Evolutionary conservation across 345 rosid species (phyloP).

Genomic region (Gossypium thurberi): DNA sequence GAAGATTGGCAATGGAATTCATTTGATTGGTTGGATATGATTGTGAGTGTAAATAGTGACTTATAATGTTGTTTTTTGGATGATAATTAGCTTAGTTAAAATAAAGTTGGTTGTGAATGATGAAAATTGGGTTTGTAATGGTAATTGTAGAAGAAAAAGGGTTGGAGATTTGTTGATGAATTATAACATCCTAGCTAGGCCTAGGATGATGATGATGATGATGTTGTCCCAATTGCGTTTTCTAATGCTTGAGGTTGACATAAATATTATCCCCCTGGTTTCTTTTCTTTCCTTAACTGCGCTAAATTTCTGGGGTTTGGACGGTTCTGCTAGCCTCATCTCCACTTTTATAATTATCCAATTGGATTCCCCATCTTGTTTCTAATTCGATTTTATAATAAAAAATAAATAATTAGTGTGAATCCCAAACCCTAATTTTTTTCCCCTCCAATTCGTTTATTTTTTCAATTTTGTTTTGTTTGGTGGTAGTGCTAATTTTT

Average conservation of each 20-base stretch:
- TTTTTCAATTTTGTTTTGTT: too few species aligned
- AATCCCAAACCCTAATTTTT: too few species aligned
- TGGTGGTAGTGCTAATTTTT: too few species aligned
- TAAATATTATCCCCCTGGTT: too few species aligned
- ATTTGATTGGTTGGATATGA: conserved; percentile 23
- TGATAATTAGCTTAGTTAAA: conserved; percentile 16
- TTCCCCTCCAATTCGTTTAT: too few species aligned
- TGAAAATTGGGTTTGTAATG: neutral
- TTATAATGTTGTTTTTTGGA: neutral
- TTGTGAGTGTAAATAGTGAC: conserved; percentile 30
- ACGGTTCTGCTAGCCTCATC: too few species aligned
- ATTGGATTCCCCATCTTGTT: too few species aligned
- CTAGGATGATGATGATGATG: neutral
- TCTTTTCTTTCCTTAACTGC: too few species aligned
- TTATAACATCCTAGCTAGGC: neutral
- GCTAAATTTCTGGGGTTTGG: too few species aligned
- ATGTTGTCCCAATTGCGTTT: neutral
- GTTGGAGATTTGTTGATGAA: neutral
- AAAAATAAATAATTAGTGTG: too few species aligned
- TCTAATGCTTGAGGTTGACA: neutral
- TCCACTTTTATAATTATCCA: too few species aligned
- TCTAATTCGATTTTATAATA: too few species aligned
- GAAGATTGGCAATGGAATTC: conserved; percentile 27
- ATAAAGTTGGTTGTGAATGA: conserved; percentile 23
- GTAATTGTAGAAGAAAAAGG: neutral